phyloP scores from a whole-genome alignment of 352 stramenopile genomes.

The Phytophthora aleatoria region DNA sequence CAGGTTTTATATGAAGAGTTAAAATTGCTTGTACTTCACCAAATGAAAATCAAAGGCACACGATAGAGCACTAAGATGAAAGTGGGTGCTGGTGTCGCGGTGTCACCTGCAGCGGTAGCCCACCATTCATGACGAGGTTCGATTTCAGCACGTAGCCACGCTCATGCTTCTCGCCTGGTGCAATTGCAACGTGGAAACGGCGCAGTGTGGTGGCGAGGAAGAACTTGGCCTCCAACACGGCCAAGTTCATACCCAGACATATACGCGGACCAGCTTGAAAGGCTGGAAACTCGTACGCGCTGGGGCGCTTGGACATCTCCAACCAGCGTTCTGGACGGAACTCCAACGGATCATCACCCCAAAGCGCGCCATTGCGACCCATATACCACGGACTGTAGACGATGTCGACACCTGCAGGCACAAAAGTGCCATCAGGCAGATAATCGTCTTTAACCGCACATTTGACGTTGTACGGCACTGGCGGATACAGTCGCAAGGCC shows the following conservation, averaged over 20 bases:
- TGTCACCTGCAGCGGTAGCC: conserved; percentile 50
- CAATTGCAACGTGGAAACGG: conserved; percentile 54
- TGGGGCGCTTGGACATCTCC: conserved; percentile 60
- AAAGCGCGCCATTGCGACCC: conserved; percentile 56
- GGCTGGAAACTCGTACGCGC: conserved; percentile 69
- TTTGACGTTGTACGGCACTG: conserved; percentile 80
- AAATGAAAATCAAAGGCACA: no score
- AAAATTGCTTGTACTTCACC: no score
- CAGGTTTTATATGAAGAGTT: no score
- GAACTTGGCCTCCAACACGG: conserved; percentile 65
- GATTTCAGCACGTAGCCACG: conserved; percentile 61
- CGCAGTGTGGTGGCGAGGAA: conserved; percentile 54
- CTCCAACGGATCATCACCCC: conserved; percentile 51
- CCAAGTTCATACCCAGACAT: conserved; percentile 79
- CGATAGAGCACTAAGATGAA: no score
- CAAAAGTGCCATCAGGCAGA: conserved; percentile 71
- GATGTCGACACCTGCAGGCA: conserved; percentile 63
- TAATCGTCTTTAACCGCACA: conserved; percentile 60
- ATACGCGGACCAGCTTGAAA: conserved; percentile 73
- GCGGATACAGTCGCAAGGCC: conserved; percentile 71
- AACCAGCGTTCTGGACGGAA: conserved; percentile 79
- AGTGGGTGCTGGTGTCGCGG: not conserved
- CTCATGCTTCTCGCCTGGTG: conserved; percentile 40
- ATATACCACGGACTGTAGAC: conserved; percentile 82
- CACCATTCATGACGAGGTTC: conserved; percentile 55